Evolutionary conservation across 345 rosid species (phyloP).

Genomic region (Dimocarpus longan): DNA sequence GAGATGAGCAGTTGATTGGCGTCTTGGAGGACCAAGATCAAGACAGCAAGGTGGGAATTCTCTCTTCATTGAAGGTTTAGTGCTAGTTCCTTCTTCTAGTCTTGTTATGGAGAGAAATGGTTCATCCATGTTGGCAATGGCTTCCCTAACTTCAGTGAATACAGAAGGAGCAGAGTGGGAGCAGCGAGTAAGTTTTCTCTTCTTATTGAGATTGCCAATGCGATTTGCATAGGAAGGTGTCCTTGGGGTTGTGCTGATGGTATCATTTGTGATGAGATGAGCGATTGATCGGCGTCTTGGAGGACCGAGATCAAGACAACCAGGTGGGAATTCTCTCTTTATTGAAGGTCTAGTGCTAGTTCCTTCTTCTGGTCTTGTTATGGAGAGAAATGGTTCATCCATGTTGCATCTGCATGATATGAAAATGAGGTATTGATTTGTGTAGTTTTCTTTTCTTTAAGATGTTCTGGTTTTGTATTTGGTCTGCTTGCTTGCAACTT

Average conservation of each 20-base stretch:
- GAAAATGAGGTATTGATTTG: background rate
- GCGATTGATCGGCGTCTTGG: slow-evolving; percentile 41
- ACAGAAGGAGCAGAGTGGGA: slow-evolving; percentile 63
- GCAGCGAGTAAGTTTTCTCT: slow-evolving; percentile 37
- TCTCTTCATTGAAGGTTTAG: slow-evolving; percentile 21
- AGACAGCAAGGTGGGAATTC: slow-evolving; percentile 34
- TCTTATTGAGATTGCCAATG: slow-evolving; percentile 46
- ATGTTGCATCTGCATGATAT: slow-evolving; percentile 15
- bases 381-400: slow-evolving; percentile 48
- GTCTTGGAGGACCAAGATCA: slow-evolving; percentile 35
- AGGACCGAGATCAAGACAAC: slow-evolving; percentile 35
- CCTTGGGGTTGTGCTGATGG: slow-evolving; percentile 34
- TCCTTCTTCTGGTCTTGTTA: slow-evolving; percentile 24
- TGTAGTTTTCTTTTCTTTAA: background rate
- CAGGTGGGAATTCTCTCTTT: slow-evolving; percentile 30
- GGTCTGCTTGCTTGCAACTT: background rate
- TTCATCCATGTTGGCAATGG: slow-evolving; percentile 36
- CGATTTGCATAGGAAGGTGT: slow-evolving; percentile 44
- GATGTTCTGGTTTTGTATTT: background rate
- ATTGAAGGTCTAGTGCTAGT: slow-evolving; percentile 17
- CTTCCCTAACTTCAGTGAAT: slow-evolving; percentile 41
- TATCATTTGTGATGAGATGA: slow-evolving; percentile 37
- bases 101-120: slow-evolving; percentile 38
- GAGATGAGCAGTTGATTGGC: slow-evolving; percentile 41
- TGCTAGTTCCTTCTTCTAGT: slow-evolving; percentile 24